Evolutionary conservation across 2,329 filamentous ascomycete genomes (phyloP).

Genomic region (Trichoderma koningii): DNA sequence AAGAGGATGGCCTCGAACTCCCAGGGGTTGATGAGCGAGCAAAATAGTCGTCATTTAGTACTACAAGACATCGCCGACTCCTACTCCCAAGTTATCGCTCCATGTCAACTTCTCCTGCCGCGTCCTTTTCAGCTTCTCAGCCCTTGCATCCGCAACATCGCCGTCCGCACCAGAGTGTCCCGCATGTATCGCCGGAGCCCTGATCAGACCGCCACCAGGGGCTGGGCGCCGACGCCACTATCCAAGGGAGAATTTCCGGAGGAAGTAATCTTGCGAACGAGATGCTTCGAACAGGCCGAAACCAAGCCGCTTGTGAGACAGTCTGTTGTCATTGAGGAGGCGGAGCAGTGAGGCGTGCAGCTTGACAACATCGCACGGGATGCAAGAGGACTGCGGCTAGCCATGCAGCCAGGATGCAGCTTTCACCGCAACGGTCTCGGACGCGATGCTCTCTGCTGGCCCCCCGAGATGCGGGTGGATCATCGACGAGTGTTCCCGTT

Average conservation of each 20-base stretch:
- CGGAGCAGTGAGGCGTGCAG: background rate
- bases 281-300: too few species aligned
- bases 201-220: background rate
- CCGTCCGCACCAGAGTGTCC: background rate
- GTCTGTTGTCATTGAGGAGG: background rate
- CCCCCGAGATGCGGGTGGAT: slow-evolving; percentile 9
- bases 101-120: background rate
- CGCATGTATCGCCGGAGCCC: background rate
- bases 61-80: background rate
- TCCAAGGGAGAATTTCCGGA: background rate
- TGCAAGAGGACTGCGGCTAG: too few species aligned
- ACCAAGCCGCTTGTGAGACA: background rate
- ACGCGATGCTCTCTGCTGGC: background rate
- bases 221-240: background rate
- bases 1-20: too few species aligned
- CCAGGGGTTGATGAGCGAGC: background rate
- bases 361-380: background rate
- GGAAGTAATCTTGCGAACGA: background rate
- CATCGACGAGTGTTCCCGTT: background rate
- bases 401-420: slow-evolving; percentile 9
- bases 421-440: slow-evolving; percentile 15
- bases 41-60: background rate
- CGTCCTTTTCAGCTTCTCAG: background rate
- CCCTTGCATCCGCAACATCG: slow-evolving; percentile 18
- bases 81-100: too few species aligned